Base-by-base conservation (phyloP, 805 yeast genomes). In the Candida lessepsii region DNA sequence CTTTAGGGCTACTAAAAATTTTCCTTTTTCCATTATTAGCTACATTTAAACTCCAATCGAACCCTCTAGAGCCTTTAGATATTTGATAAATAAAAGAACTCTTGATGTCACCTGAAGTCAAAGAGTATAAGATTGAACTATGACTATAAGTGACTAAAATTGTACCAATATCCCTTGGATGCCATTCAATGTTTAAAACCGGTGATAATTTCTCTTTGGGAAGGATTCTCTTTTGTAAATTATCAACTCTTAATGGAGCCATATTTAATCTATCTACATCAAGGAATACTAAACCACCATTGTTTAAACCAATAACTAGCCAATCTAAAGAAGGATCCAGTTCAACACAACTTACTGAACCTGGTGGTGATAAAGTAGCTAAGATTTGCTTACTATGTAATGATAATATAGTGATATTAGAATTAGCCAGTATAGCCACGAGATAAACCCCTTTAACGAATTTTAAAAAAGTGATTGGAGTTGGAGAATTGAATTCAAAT, bases 271-370 rank as follows among this genome's bases (percentile, higher is more conserved):
- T 71, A 54, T 89, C 97, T 13, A 91, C 80, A 58, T 93, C 96
- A 55, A 75, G 91, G 7, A 83, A 80, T 21, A 79, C 60, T 1
- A 85, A 61, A 2, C 77, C 59, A 1, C 99, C 99, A 57, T 81
- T 88, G 35, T 78, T 74, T 38, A 87, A 65, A 3, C 98, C 99
- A 15, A 91, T 53, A 32, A 83, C 71, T 11, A 91, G 63, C 87
- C 93, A 93, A 60, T 90, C 97, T 48, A 93, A 59, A 0, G 95
- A 74, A 2, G 97, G 96, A 53, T 93, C 99, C 1, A 84, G 61
- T 43, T 78, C 93, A 10, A 82, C 67, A 2, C 86, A 73, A 1
- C 86, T 71, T n/a, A 90, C 73, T 9, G 75, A 70, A 1, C 85
- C 81, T 1, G 85, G 83, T 1, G 87, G 75, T 44, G 75, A 71